Evolutionary conservation across 345 rosid species (phyloP).

Genomic region (Lepidium africanum): DNA sequence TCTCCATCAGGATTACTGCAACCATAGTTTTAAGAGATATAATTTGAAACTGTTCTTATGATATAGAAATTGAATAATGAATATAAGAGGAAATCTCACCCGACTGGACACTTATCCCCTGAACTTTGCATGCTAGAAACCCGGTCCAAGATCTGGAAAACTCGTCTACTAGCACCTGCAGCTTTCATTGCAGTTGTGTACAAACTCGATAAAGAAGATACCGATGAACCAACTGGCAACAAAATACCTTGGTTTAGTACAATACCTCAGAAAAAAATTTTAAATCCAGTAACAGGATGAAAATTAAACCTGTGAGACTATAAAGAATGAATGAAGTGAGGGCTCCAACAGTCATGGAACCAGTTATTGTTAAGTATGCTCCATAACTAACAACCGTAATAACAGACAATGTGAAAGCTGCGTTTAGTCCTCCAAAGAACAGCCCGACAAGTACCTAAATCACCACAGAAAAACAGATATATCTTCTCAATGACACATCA

Average conservation of each 20-base stretch:
- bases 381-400: conserved; percentile 79
- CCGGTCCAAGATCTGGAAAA: conserved; percentile 87
- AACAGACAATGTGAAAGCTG: conserved; percentile 77
- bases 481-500: conserved; percentile 30
- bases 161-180: conserved; percentile 92
- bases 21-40: not conserved
- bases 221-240: conserved; percentile 77
- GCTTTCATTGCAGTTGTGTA: conserved; percentile 96
- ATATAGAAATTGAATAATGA: not conserved
- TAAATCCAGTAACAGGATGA: not conserved
- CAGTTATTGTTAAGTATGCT: conserved; percentile 76
- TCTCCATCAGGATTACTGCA: conserved; percentile 81
- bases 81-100: conserved; percentile 39
- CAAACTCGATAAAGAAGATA: conserved; percentile 74
- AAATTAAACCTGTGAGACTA: conserved; percentile 76
- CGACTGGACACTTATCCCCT: conserved; percentile 67
- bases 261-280: not conserved
- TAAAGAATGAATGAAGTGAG: conserved; percentile 97
- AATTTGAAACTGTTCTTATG: not conserved
- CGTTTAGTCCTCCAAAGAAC: conserved; percentile 82
- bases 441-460: conserved; percentile 47
- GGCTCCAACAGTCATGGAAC: conserved; percentile 77
- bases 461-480: not conserved
- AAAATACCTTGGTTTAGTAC: not conserved
- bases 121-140: conserved; percentile 71